Evolutionary conservation across 345 rosid species (phyloP).

Genomic region (Eucalyptus cladocalyx): DNA sequence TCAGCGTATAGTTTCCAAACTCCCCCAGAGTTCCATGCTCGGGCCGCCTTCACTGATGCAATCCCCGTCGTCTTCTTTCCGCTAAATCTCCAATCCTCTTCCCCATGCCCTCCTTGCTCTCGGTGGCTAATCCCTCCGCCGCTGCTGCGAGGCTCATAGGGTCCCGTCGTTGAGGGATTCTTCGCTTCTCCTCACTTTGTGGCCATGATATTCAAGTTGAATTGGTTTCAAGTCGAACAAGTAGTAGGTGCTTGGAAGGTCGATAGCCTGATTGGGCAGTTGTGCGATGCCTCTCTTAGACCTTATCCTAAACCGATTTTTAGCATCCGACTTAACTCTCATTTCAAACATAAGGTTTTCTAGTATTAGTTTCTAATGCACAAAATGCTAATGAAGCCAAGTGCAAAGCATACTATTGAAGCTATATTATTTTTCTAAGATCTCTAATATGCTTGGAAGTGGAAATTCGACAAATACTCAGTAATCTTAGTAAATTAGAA

Average conservation of each 20-base stretch:
- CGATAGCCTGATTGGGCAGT: fast-evolving
- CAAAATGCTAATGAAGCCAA: fast-evolving
- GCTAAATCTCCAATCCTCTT: no score
- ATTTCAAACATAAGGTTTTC: fast-evolving
- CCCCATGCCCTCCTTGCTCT: no score
- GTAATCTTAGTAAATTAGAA: fast-evolving
- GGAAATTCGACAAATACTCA: fast-evolving
- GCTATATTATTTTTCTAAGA: fast-evolving
- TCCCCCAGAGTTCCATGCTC: no score
- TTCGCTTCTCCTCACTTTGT: fast-evolving
- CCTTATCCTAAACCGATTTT: fast-evolving
- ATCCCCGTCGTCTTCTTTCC: no score
- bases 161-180: no score
- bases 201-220: fast-evolving
- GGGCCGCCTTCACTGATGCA: no score
- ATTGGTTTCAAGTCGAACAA: fast-evolving
- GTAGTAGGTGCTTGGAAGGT: no score
- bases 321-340: fast-evolving
- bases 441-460: fast-evolving
- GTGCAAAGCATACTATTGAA: no score
- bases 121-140: no score
- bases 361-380: fast-evolving
- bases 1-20: no score
- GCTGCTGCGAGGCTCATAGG: no score
- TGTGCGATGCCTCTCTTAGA: fast-evolving